phyloP scores from a whole-genome alignment of 2,329 filamentous ascomycete species.

The Aspergillus sp. region DNA sequence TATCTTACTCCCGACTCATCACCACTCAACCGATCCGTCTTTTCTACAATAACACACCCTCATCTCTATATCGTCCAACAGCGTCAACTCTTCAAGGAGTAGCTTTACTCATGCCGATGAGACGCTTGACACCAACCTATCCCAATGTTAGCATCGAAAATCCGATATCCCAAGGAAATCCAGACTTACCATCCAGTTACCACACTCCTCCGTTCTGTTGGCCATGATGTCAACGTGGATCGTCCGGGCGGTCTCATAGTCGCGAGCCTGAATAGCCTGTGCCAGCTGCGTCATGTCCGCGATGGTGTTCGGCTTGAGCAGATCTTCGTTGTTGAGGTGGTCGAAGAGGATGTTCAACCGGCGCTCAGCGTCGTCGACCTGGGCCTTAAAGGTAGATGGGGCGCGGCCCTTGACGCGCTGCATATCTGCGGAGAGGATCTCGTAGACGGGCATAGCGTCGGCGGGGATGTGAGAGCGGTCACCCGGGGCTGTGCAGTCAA shows the following conservation, averaged over 20 bases:
- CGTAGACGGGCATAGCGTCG: slow-evolving; percentile 68
- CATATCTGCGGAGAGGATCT: slow-evolving; percentile 77
- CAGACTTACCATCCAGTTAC: slow-evolving; percentile 74
- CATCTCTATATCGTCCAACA: background rate
- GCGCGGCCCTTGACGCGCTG: slow-evolving; percentile 80
- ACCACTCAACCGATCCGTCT: no score
- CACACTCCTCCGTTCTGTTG: slow-evolving; percentile 72
- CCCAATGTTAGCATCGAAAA: background rate
- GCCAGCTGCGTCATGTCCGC: slow-evolving; percentile 47
- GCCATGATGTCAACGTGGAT: slow-evolving; percentile 70
- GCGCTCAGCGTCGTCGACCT: slow-evolving; percentile 92
- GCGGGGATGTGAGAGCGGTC: slow-evolving; percentile 85
- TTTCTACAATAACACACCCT: background rate
- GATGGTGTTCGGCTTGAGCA: slow-evolving; percentile 68
- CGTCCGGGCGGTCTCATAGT: slow-evolving; percentile 61
- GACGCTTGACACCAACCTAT: slow-evolving; percentile 67
- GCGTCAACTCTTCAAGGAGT: slow-evolving; percentile 48
- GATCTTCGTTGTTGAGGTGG: slow-evolving; percentile 90
- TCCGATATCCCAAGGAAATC: background rate
- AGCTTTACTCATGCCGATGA: slow-evolving; percentile 73
- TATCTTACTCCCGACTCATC: background rate
- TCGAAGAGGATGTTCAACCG: slow-evolving; percentile 91
- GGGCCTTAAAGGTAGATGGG: slow-evolving; percentile 74
- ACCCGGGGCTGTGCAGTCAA: slow-evolving; percentile 49
- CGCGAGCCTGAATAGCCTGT: slow-evolving; percentile 58